A percentile compares a stretch with the other conserved stretches of the same genome.
phyloP scores from a whole-genome alignment of 2,329 filamentous ascomycete species.

The Pyrenophora seminiperda region DNA sequence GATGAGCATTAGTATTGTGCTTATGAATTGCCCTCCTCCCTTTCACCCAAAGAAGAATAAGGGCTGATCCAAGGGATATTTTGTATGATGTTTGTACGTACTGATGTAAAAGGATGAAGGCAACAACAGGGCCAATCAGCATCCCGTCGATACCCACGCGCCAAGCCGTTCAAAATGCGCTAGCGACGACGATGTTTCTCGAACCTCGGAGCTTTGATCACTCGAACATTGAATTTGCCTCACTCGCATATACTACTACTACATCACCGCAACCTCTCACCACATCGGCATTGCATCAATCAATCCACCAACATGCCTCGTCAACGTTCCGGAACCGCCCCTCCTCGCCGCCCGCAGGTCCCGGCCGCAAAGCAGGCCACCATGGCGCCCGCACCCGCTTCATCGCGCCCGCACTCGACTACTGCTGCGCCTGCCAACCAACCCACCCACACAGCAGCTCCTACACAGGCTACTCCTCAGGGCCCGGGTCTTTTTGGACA shows the following conservation, averaged over 20 bases:
- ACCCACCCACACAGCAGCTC: constrained; percentile 53
- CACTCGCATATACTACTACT: neutral
- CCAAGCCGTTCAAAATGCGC: constrained; percentile 21
- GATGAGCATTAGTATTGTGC: too few species aligned
- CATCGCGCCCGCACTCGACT: constrained; percentile 67
- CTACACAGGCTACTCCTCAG: constrained; percentile 55
- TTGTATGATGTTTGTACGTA: neutral
- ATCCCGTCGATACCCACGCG: constrained; percentile 7
- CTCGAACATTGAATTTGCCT: constrained; percentile 20
- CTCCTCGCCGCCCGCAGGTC: constrained; percentile 51
- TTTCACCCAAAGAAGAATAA: too few species aligned
- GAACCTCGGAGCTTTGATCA: constrained; percentile 30
- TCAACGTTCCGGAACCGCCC: constrained; percentile 54
- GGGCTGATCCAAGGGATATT: neutral
- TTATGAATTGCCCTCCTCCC: too few species aligned
- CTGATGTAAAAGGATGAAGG: neutral
- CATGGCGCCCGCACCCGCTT: constrained; percentile 54
- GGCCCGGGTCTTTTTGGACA: constrained; percentile 90
- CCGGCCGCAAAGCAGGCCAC: constrained; percentile 56
- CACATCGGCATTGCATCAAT: constrained; percentile 8
- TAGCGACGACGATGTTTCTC: constrained; percentile 34
- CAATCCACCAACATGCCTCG: constrained; percentile 52
- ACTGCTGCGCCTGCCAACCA: constrained; percentile 54
- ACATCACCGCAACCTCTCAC: constrained; percentile 8
- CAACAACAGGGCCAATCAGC: constrained; percentile 7